Base-by-base conservation (phyloP, 2,329 filamentous ascomycete species). In the Fusarium mexicanum region DNA sequence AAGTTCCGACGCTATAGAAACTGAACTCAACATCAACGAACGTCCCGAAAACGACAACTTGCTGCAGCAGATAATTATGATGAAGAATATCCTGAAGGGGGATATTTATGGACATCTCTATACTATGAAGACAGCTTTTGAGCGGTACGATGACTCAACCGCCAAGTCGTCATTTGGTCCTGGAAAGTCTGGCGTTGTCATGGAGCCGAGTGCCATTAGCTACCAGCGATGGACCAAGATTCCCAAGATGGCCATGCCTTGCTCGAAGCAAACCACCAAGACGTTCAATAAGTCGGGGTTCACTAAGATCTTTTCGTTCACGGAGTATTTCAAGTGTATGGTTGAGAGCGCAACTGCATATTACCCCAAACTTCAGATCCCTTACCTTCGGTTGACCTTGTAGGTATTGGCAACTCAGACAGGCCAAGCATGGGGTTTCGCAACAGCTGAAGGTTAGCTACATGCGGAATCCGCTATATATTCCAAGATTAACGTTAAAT, bases 381-480 rank as follows among this genome's bases (percentile, higher is more conserved):
- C 48, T 14, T 51, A 24, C 1, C 5, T 51, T 8, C 29, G 29
- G 22, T 24, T 51, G 48, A 24, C 48, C 4, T 14, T 51, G 8
- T 51, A 51, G 17, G 4, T 33, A 33, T 33, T 33, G 48, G 16
- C 16, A 14, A 0, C 11, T 24, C 1, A 50, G 16, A 13, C 11
- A 50, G 16, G 5, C 10, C 8, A 24, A 4, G 29, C 8, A 5
- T n/a, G 4, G 5, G 10, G 16, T 2, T 16, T 6, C 5, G 13
- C 0, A 6, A 14, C 29, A n/a, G 20, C 47, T n/a, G 18, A 47
- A n/a, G 29, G 14, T n/a, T n/a, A 4, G 14, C 26, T 18, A 10
- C 5, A 31, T 3, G 18, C 20, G 17, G 20, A 29, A 11, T 4
- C 20, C 13, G 13, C 0, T 9, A 4, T 3, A 12, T 22, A 31